These are phyloP conservation scores for Quercus wislizeni DNA, from an alignment of 306 rosid genomes.

Conservation along the genomic window DNA sequence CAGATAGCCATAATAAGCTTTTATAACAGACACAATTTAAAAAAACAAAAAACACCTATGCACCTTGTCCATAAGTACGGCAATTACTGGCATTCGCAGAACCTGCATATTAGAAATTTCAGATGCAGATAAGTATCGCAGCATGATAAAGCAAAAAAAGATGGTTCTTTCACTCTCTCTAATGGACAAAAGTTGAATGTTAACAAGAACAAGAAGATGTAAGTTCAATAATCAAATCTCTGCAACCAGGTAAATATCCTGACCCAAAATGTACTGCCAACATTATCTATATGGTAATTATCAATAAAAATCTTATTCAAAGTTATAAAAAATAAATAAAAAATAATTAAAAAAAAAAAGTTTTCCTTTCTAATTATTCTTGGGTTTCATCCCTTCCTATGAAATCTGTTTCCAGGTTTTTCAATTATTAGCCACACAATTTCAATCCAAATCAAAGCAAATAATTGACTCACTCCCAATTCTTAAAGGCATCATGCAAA, in stretches of 20 bases:
- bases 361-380: background rate
- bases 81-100: conserved; percentile 75
- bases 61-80: conserved; percentile 82
- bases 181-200: background rate
- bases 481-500: background rate
- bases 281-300: conserved; percentile 3
- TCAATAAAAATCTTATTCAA: background rate
- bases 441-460: background rate
- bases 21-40: background rate
- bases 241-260: conserved; percentile 3
- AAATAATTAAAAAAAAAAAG: too few relatives aligned
- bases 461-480: background rate
- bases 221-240: background rate
- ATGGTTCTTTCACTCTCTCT: background rate
- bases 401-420: conserved; percentile 1
- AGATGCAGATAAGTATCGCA: conserved; percentile 23
- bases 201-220: conserved; percentile 6
- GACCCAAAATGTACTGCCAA: background rate
- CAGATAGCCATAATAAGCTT: background rate
- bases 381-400: conserved; percentile 6
- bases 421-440: background rate
- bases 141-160: conserved; percentile 13
- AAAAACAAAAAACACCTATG: background rate
- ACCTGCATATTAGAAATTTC: conserved; percentile 54
- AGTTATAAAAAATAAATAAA: background rate